Conservation (phyloP, 2,329 filamentous ascomycete species). For the Aspergillus viridinutans region DNA sequence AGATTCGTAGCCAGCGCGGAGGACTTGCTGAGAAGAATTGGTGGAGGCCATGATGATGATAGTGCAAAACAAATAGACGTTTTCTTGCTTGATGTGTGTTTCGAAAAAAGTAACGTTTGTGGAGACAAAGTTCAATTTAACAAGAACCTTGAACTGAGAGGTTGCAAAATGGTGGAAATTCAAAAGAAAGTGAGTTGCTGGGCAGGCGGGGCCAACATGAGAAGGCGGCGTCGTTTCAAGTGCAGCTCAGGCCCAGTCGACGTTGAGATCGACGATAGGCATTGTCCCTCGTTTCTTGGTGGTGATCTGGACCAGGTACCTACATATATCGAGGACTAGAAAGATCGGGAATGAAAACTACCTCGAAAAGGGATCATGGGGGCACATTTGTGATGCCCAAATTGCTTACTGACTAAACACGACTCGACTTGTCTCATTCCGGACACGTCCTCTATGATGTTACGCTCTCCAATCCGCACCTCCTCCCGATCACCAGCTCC, state of each 20-base stretch:
- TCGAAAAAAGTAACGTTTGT: neutral
- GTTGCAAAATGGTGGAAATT: neutral
- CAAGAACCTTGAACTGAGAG: neutral
- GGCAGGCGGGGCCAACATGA: neutral
- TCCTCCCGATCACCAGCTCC: constrained; percentile 16
- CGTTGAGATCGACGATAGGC: neutral
- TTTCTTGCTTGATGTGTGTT: neutral
- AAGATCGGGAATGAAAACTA: neutral
- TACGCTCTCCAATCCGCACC: constrained; percentile 19
- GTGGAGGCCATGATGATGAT: constrained; percentile 6
- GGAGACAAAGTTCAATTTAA: neutral
- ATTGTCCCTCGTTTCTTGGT: neutral
- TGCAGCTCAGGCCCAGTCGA: neutral
- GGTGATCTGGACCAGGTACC: neutral
- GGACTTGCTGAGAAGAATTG: constrained; percentile 6
- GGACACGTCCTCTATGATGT: constrained; percentile 8
- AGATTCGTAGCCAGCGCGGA: constrained; percentile 27
- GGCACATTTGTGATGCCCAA: neutral
- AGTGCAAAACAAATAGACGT: neutral
- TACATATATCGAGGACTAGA: neutral
- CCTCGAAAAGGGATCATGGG: neutral
- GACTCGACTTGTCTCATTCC: constrained; percentile 1
- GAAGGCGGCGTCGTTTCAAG: neutral
- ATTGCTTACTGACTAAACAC: neutral
- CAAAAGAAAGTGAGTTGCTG: neutral